Evolutionary conservation across 257 asterid species (phyloP), one percentile per base, ranked within the genome.

Genomic region (Nyctanthes arbortristis): DNA sequence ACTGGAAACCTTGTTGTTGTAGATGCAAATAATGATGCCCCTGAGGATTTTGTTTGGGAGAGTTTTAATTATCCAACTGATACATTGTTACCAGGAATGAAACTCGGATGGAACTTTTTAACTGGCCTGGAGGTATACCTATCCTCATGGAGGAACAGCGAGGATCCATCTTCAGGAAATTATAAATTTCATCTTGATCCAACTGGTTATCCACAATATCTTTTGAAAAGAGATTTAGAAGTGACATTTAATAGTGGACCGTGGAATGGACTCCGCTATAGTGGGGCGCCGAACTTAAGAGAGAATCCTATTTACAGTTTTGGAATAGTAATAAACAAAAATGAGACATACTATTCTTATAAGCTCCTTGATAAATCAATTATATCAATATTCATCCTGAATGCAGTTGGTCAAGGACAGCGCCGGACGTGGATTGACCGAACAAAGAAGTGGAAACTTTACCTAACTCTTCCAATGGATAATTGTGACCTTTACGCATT

Each of bases 121-220:
- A 72, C 59, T 6, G 69, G 73, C 18, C 40, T 37, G 14, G 55
- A 58, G 18, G 47, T 62, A 61, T 18, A 34, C 12, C 13, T n/a
- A 12, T 13, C 69, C 1, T 73, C 78, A 0, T 73, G 78, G 78
- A 73, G 33, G 78, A 73, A 64, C 59, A 20, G 6, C 0, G 72
- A 72, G 56, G 71, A 65, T 72, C 77, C 77, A 36, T 11, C 72
- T 65, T 16, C 39, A 5, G 77, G 72, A 49, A 72, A 72, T 64
- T 65, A 64, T 58, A 33, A 55, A 24, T 9, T 29, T 28, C 43
- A 40, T 56, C 8, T 72, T 22, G 67, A 43, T 13, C 28, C 63
- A 31, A 33, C 39, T 24, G 77, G 67, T 18, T 57, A 36, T 57
- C 71, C 77, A 1, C 77, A 57, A 58, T 10, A 20, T 22, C 29